A percentile compares a stretch with the other conserved stretches of the same genome.
Evolutionary conservation across 1,139 yeast genomes (phyloP).

Genomic region (Scheffersomyces segobiensis): DNA sequence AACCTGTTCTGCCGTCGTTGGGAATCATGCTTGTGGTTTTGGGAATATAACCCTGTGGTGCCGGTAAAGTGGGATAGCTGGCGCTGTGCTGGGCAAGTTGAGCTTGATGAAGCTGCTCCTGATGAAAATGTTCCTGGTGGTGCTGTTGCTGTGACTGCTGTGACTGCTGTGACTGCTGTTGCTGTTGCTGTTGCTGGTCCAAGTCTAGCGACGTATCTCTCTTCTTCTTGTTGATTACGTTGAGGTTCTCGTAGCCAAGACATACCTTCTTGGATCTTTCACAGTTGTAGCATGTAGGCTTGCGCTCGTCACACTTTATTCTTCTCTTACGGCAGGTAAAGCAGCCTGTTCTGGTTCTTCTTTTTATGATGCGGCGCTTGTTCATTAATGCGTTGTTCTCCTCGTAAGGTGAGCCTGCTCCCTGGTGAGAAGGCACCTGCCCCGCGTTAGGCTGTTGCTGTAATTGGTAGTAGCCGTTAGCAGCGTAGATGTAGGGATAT

Average conservation of each 20-base stretch:
- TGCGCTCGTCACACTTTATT: conserved; percentile 40
- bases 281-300: conserved; percentile 74
- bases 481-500: conserved; percentile 5
- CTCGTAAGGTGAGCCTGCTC: conserved; percentile 16
- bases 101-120: not conserved
- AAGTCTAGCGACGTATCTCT: conserved; percentile 12
- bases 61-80: not conserved
- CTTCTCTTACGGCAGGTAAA: conserved; percentile 31
- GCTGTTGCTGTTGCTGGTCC: not conserved
- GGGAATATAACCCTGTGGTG: not conserved
- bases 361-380: conserved; percentile 40
- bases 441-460: conserved; percentile 5
- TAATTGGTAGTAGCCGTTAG: conserved; percentile 7
- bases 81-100: not conserved
- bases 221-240: conserved; percentile 9
- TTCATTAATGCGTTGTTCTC: conserved; percentile 37
- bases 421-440: conserved; percentile 4
- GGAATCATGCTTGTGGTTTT: not conserved
- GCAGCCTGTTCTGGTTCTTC: conserved; percentile 30
- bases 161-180: not conserved
- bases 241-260: conserved; percentile 56
- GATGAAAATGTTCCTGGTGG: not conserved
- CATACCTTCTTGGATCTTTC: conserved; percentile 70
- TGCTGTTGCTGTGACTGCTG: not conserved
- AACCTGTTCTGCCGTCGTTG: conserved; percentile 6